Evolutionary conservation across 208 protist species (phyloP).

Genomic region (Crithidia brevicula): DNA sequence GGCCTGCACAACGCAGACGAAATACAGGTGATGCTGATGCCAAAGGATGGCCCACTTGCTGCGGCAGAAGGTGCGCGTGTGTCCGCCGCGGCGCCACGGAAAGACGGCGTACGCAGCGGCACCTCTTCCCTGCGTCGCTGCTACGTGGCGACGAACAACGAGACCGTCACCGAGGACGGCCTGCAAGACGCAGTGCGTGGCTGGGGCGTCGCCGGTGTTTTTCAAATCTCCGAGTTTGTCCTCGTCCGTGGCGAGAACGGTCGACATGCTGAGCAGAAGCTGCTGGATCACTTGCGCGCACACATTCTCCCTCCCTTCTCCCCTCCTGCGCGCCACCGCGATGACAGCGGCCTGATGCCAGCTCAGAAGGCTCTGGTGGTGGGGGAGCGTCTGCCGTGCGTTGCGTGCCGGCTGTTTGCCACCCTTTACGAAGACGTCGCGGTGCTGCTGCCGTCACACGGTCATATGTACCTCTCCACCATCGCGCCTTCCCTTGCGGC

Average conservation of each 20-base stretch:
- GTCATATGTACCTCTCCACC: conserved; percentile 51
- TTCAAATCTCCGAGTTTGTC: conserved; percentile 41
- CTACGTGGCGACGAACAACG: conserved; percentile 57
- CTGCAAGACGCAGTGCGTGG: conserved; percentile 26
- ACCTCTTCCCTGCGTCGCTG: conserved; percentile 26
- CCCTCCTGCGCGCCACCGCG: background rate
- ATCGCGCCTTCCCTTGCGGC: conserved; percentile 1
- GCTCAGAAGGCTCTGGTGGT: conserved; percentile 39
- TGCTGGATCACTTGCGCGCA: conserved; percentile 34
- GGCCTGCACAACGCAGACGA: conserved; percentile 58
- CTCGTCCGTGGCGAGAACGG: conserved; percentile 40
- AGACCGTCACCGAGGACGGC: conserved; percentile 34
- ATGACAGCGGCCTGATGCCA: background rate
- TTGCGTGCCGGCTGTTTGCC: conserved; percentile 42
- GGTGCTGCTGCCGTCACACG: conserved; percentile 50
- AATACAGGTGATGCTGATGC: conserved; percentile 61
- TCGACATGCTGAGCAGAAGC: conserved; percentile 52
- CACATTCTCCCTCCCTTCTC: conserved; percentile 26
- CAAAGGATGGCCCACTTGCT: conserved; percentile 30
- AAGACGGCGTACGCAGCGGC: too few species aligned
- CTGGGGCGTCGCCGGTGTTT: conserved; percentile 42
- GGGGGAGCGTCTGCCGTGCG: conserved; percentile 54
- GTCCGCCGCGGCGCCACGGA: too few species aligned
- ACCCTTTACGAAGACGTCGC: conserved; percentile 31
- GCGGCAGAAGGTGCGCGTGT: conserved; percentile 27